Base-by-base conservation (phyloP, 495 filamentous ascomycete genomes). In the Umbilicaria muhlenbergii region DNA sequence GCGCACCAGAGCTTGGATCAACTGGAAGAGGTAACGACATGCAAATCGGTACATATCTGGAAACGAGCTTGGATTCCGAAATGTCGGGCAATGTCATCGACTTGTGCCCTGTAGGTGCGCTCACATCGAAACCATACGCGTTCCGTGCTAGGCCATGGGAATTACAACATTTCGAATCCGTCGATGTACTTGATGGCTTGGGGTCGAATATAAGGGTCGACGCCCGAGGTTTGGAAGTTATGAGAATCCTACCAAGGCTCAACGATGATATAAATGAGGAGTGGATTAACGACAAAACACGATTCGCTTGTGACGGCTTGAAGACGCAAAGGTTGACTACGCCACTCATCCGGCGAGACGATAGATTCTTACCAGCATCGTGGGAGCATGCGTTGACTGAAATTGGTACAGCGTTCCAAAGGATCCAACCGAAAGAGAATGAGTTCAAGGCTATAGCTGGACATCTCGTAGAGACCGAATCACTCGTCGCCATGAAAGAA, bases 251-350 rank as follows among this genome's bases (percentile, higher is more conserved):
- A 14, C 91, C 91, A 13, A 73, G 91, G 51, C 72, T 96, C 39
- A 98, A 96, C 58, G 91, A 98, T 52, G 87, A 96, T 57, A 75
- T 98, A 47, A 98, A 98, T 60, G 91, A 98, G 64, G 91, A 96
- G 64, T 98, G 91, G 91, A 94, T 98, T 57, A 89, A 95, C 57
- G 91, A 98, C 68, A 98, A 98, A 69, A 81, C 86, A 17, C 74
- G 91, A 28, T 98, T 96, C 62, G 89, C 91, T 7, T 94, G 87
- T 60, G 91, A 98, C 64, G 91, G 89, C n/a, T 66, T 98, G 47
- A 88, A 81, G 71, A 94, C 87, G 31, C 91, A 98, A 60, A 71
- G 91, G 44, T 69, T 98, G 17, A 95, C 91, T 31, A 91, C 85
- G 36, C 91, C 91, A 4, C 65, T 98, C 34, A 82, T 94, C 49